Conservation (phyloP, 164 flowering plant species). For the Kingdonia uniflora region DNA sequence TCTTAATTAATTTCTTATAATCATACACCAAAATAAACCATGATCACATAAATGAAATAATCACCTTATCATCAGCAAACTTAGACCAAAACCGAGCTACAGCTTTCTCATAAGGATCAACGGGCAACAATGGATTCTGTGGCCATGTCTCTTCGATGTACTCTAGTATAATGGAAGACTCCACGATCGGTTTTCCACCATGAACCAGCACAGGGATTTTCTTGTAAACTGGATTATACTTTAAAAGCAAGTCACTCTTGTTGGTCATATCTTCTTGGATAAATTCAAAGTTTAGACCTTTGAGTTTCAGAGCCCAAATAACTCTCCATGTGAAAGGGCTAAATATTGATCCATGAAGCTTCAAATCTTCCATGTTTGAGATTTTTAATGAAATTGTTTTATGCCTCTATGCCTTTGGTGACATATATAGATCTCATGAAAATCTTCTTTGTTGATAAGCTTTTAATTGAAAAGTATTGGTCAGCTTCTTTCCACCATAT, state of each 20-base stretch:
- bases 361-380: neutral
- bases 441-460: no score
- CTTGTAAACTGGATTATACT: slow-evolving; percentile 1
- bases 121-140: neutral
- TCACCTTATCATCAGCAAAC: slow-evolving; percentile 2
- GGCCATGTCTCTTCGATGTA: slow-evolving; percentile 4
- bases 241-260: neutral
- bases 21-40: no score
- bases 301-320: neutral
- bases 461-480: no score
- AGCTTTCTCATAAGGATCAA: no score
- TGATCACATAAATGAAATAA: no score
- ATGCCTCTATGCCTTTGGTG: no score
- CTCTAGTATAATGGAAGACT: neutral
- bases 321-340: neutral
- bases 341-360: neutral
- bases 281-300: neutral
- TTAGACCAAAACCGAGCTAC: neutral
- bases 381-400: no score
- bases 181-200: neutral
- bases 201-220: slow-evolving; percentile 1
- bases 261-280: neutral
- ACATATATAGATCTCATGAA: no score
- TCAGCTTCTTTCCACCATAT: no score
- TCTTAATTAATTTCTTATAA: no score